Evolutionary conservation across 1,139 yeast genomes (phyloP).

Genomic region (Taiozyma onychis): DNA sequence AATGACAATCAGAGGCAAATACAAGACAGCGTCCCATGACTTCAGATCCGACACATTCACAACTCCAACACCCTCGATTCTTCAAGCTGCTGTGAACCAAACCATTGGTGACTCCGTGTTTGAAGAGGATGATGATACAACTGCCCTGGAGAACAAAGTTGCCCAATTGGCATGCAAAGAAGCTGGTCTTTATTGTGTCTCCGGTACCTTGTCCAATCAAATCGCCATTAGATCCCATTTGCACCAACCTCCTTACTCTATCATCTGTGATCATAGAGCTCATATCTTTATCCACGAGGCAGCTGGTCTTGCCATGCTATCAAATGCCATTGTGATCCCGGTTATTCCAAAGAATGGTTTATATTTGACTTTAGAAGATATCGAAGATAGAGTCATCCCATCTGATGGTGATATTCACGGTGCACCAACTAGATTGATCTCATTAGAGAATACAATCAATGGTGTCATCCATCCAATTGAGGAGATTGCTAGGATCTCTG

Average conservation of each 20-base stretch:
- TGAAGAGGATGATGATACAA: slow-evolving; percentile 63
- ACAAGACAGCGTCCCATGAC: slow-evolving; percentile 39
- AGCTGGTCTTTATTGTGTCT: slow-evolving; percentile 65
- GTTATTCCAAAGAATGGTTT: slow-evolving; percentile 59
- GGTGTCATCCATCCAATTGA: slow-evolving; percentile 69
- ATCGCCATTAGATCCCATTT: slow-evolving; percentile 65
- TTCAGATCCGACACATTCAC: slow-evolving; percentile 91
- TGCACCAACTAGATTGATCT: slow-evolving; percentile 77
- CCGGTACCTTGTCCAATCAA: slow-evolving; percentile 81
- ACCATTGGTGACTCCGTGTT: slow-evolving; percentile 85
- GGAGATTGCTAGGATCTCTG: slow-evolving; percentile 56
- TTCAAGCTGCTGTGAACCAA: slow-evolving; percentile 49
- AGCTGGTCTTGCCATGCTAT: slow-evolving; percentile 72
- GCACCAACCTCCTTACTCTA: slow-evolving; percentile 66
- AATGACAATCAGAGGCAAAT: slow-evolving; percentile 7
- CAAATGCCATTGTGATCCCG: slow-evolving; percentile 81
- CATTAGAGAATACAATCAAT: slow-evolving; percentile 73
- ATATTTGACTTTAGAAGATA: slow-evolving; percentile 66
- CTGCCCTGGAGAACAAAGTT: slow-evolving; percentile 50
- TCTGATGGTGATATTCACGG: slow-evolving; percentile 65
- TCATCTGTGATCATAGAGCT: slow-evolving; percentile 71
- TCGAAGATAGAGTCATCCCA: slow-evolving; percentile 48
- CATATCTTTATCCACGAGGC: slow-evolving; percentile 74
- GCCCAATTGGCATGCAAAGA: slow-evolving; percentile 63
- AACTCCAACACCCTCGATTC: slow-evolving; percentile 76